Evolutionary conservation across 768 basidiomycete genomes (phyloP).

Genomic region (Asterophora parasitica): DNA sequence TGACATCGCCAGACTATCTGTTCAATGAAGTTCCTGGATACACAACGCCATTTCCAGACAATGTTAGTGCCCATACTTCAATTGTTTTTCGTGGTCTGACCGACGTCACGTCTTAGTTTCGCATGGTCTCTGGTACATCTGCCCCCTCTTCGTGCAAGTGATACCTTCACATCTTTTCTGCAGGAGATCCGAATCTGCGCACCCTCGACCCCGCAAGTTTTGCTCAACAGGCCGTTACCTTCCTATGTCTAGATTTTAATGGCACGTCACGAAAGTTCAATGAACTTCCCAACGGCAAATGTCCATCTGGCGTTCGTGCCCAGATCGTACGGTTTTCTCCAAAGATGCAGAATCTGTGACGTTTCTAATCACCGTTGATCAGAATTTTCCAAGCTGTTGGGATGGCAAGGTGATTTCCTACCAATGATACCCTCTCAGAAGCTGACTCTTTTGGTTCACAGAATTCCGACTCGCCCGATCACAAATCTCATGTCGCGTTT

Average conservation of each 20-base stretch:
- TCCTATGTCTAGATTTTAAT: slow-evolving; percentile 37
- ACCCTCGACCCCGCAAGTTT: slow-evolving; percentile 27
- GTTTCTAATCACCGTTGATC: neutral
- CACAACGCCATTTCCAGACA: slow-evolving; percentile 35
- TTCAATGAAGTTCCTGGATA: slow-evolving; percentile 28
- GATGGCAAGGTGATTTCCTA: slow-evolving; percentile 23
- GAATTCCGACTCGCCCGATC: slow-evolving; percentile 36
- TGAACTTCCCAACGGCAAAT: slow-evolving; percentile 25
- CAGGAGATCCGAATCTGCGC: slow-evolving; percentile 30
- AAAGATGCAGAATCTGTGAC: neutral
- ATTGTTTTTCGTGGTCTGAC: neutral
- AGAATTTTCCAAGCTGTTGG: slow-evolving; percentile 33
- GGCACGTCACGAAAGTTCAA: slow-evolving; percentile 27
- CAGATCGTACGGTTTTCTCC: slow-evolving; percentile 24
- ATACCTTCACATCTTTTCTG: neutral
- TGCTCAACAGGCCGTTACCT: slow-evolving; percentile 34
- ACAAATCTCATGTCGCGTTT: slow-evolving; percentile 37
- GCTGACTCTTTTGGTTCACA: slow-evolving; percentile 13
- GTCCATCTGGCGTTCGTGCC: slow-evolving; percentile 33
- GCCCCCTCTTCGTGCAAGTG: neutral
- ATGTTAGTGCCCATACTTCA: slow-evolving; percentile 20
- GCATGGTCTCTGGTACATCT: slow-evolving; percentile 34
- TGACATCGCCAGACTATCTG: slow-evolving; percentile 26
- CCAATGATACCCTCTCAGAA: slow-evolving; percentile 5
- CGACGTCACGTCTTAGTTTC: slow-evolving; percentile 25